Evolutionary conservation across 441 rosid species (phyloP).

Genomic region (Eruca vesicaria): DNA sequence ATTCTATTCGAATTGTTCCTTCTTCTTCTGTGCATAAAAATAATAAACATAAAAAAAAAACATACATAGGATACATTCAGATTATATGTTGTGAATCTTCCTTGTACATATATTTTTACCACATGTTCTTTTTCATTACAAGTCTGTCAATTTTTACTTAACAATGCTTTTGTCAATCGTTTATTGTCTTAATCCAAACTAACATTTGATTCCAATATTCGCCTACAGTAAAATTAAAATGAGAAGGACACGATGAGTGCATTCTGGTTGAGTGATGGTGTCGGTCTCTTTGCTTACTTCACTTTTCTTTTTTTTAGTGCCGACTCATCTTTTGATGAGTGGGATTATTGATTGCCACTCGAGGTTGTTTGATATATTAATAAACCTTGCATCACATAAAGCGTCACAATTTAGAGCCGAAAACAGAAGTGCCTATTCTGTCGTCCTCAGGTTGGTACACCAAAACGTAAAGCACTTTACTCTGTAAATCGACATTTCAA

Average conservation of each 20-base stretch:
- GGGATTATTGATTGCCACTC: constrained; percentile 7
- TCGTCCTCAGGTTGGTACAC: neutral
- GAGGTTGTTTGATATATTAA: neutral
- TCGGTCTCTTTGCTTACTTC: constrained; percentile 27
- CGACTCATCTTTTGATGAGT: neutral
- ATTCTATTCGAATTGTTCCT: neutral
- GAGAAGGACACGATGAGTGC: constrained; percentile 13
- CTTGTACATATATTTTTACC: neutral
- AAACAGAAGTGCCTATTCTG: neutral
- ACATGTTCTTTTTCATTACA: neutral
- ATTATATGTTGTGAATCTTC: neutral
- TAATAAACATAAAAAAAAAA: too few relatives aligned
- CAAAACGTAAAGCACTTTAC: neutral
- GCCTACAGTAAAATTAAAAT: constrained; percentile 14
- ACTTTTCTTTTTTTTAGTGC: neutral
- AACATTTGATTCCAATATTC: neutral
- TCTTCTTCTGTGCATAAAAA: neutral
- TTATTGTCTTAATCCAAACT: neutral
- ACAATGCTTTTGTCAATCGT: neutral
- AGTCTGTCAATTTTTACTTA: too few relatives aligned
- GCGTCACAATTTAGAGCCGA: neutral
- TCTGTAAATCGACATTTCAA: neutral
- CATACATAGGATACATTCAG: neutral
- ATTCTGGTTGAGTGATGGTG: neutral
- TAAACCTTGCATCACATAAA: neutral